Base-by-base conservation (phyloP, 1,284 basidiomycete genomes). In the Apiotrichum veenhuisii region DNA sequence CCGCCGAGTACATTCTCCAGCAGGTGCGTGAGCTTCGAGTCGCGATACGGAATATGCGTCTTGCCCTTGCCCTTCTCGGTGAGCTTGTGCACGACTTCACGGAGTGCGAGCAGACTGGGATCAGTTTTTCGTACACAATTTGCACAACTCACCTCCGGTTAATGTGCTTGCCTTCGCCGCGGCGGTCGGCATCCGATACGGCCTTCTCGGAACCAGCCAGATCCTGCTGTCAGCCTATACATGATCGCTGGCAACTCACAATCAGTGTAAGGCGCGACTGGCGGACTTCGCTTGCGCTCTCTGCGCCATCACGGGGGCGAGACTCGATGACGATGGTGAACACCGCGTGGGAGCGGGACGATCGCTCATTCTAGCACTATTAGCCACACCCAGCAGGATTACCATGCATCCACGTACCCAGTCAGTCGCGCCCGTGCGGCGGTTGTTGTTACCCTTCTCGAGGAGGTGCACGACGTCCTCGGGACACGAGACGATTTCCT, bases 191-290 rank as follows among this genome's bases (percentile, higher is more conserved):
- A 51, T 82, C 79, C 1, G 78, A 78, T 0, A 82, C 80, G 0
- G 82, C 81, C 42, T 80, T 79, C 59, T 84, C 82, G 15, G 78
- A 80, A 5, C 82, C 82, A 3, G 82, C 82, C 9, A 84, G 66
- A 68, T 84, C 82, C 69, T 69, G 48, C 1, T 15, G 30, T 48
- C 20, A 34, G 33, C n/a, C n/a, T n/a, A n/a, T n/a, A 14, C 8
- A 17, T 0, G 26, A 18, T 17, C 18, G 37, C 18, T 26, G 15
- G n/a, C 36, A 20, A 36, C 52, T 34, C 27, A 42, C 44, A 37
- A 62, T 62, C 12, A 62, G 57, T 0, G 57, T 58, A 20, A 77
- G 54, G 48, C 69, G 68, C 27, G 74, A 79, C 49, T 66, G 67
- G 51, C 77, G 67, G 50, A 74, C 68, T 56, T 71, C 75, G 33